These are phyloP conservation scores for Talaromyces sp. DNA, from an alignment of 2,329 filamentous ascomycete species.

Conservation along the genomic window DNA sequence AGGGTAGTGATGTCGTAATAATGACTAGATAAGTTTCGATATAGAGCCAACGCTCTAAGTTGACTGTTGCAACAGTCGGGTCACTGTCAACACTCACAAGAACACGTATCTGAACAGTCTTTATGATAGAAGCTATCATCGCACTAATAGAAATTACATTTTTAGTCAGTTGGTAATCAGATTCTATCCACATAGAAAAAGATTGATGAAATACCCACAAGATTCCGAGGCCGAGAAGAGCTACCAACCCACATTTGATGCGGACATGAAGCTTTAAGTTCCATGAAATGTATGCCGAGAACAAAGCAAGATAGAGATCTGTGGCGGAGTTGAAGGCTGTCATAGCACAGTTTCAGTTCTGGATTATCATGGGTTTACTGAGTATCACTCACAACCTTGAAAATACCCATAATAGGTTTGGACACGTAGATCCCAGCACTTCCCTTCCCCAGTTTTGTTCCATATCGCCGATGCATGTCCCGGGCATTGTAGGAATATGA, in stretches of 20 bases:
- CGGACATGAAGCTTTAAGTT: constrained; percentile 29
- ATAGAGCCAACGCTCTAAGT: constrained; percentile 28
- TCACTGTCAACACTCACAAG: constrained; percentile 20
- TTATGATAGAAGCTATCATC: constrained; percentile 28
- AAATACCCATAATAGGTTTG: constrained; percentile 30
- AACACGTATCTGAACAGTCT: constrained; percentile 23
- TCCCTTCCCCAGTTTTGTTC: constrained; percentile 17
- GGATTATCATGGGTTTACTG: no score
- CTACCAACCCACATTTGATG: constrained; percentile 30
- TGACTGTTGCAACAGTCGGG: constrained; percentile 23
- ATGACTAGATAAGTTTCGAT: constrained; percentile 32
- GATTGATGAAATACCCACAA: not conserved
- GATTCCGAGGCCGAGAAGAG: constrained; percentile 30
- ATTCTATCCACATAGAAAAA: not conserved
- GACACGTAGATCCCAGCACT: constrained; percentile 24
- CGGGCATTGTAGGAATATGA: constrained; percentile 27
- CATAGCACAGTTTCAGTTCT: not conserved
- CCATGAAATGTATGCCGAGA: constrained; percentile 33
- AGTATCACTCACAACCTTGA: constrained; percentile 23
- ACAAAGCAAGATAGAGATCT: constrained; percentile 31
- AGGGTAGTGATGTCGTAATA: constrained; percentile 31
- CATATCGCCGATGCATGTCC: constrained; percentile 23
- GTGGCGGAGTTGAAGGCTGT: constrained; percentile 24
- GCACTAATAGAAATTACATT: constrained; percentile 19
- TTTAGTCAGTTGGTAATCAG: not conserved